Base-by-base conservation (phyloP, 2,329 filamentous ascomycete species). In the Phoma sp. region DNA sequence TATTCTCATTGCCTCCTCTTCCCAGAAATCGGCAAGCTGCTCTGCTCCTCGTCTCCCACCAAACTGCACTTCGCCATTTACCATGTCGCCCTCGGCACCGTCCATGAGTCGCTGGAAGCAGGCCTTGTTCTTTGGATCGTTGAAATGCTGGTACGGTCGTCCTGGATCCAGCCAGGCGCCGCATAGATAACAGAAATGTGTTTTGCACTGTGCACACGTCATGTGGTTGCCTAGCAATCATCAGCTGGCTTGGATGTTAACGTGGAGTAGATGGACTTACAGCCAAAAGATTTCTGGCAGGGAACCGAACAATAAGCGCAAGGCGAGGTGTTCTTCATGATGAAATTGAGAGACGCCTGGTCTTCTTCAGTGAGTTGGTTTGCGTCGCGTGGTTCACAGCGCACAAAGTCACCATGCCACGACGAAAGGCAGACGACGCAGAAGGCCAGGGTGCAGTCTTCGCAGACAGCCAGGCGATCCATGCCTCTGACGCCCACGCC, bases 121-220 rank as follows among this genome's bases (percentile, higher is more conserved):
- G 0, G 56, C 57, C 10, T 80, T 80, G 1, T 86, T 90, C 15
- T 84, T 80, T 46, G 79, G 76, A 25, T 85, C 82, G 70, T 96
- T 96, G 79, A 93, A 99, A 74, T 99, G 95, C 50, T 83, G 78
- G 70, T 98, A 98, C 1, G 93, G 93, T 64, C 96, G 95, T 17
- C 79, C 81, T 0, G 90, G 85, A 51, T 88, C 84, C 37, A 99
- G 82, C 90, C 91, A 98, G n/a, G 87, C 84, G 0, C 89, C 89
- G 71, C 95, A 98, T 1, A 98, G 83, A 65, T 98, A 98, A 78
- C 95, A 99, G 73, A 97, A 98, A 74, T 98, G 94, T 2, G 91
- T 90, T 46, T 88, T 83, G 79, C 95, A 99, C 61, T 91, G 88
- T 74, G 89, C 91, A 77, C 94, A 97, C 44, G 88, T 90, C 92